A percentile compares a stretch with the other conserved stretches of the same genome.
phyloP scores from a whole-genome alignment of 78 protist species.

The Dictyostelium capitatum region DNA sequence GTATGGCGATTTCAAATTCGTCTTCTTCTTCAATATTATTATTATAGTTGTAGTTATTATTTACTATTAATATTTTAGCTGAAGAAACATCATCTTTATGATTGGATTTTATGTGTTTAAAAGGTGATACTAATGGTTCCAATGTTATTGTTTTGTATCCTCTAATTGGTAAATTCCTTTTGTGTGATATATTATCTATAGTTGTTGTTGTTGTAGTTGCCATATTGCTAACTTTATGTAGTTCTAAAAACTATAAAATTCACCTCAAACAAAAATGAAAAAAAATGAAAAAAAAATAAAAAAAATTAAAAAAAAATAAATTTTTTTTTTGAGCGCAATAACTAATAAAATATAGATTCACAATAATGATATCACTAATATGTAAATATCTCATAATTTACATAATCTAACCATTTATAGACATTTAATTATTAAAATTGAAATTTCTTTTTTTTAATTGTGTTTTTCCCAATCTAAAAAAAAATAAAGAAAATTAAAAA shows the following conservation, averaged over 20 bases:
- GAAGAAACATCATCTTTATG: neutral
- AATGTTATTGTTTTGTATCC: neutral
- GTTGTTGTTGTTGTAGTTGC: too few relatives aligned
- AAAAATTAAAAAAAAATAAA: neutral
- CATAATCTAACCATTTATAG: too few relatives aligned
- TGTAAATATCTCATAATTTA: too few relatives aligned
- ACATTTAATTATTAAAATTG: too few relatives aligned
- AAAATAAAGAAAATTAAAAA: too few relatives aligned
- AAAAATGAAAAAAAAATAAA: neutral
- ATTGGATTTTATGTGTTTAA: slow-evolving; percentile 8
- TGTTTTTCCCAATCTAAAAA: too few relatives aligned
- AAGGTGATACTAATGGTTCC: slow-evolving; percentile 14
- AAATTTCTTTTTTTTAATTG: too few relatives aligned
- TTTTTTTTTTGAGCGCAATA: too few relatives aligned
- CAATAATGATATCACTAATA: too few relatives aligned
- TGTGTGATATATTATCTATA: too few relatives aligned
- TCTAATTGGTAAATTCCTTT: too few relatives aligned
- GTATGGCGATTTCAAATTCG: neutral
- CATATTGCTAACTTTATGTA: neutral
- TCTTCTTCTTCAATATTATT: neutral
- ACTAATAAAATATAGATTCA: too few relatives aligned
- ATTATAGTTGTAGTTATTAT: neutral
- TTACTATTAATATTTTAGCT: neutral
- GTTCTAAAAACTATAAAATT: neutral
- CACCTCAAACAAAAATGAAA: neutral